Conservation (phyloP, 1,139 yeast species). For the Chernovozyma sophiae-reginae region DNA sequence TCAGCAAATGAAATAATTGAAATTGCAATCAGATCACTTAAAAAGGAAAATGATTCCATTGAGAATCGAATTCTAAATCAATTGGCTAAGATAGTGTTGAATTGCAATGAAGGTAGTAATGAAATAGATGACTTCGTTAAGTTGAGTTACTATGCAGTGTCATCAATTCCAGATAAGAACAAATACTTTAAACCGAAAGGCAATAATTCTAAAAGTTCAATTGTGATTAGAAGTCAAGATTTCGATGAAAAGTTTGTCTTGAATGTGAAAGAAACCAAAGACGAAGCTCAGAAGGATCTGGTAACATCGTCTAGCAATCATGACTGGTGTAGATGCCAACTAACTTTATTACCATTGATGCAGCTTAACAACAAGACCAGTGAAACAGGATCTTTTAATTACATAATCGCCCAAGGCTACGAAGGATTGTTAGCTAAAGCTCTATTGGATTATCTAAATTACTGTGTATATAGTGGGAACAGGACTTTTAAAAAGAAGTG, state of each 20-base stretch:
- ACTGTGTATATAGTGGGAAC: constrained; percentile 33
- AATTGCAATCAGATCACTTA: constrained; percentile 5
- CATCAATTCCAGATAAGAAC: constrained; percentile 9
- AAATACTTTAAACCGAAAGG: neutral
- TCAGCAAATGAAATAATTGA: neutral
- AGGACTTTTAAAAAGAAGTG: constrained; percentile 17
- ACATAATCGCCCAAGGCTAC: constrained; percentile 16
- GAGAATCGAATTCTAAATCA: neutral
- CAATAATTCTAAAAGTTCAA: neutral
- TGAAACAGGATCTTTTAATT: constrained; percentile 30
- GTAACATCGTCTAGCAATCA: constrained; percentile 27
- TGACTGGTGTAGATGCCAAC: constrained; percentile 35
- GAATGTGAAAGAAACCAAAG: constrained; percentile 7
- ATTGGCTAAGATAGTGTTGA: constrained; percentile 13
- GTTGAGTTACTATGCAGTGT: constrained; percentile 22
- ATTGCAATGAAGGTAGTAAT: constrained; percentile 9
- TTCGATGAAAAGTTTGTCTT: constrained; percentile 26
- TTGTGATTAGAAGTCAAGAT: constrained; percentile 20
- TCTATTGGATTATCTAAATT: constrained; percentile 19
- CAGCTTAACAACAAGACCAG: constrained; percentile 32
- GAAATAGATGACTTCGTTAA: constrained; percentile 21
- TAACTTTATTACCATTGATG: constrained; percentile 35
- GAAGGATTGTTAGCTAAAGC: constrained; percentile 13
- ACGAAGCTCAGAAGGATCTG: constrained; percentile 4
- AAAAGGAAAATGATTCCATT: constrained; percentile 5